Conservation (phyloP, 352 stramenopile species). For the Globisporangium sylvaticum region DNA sequence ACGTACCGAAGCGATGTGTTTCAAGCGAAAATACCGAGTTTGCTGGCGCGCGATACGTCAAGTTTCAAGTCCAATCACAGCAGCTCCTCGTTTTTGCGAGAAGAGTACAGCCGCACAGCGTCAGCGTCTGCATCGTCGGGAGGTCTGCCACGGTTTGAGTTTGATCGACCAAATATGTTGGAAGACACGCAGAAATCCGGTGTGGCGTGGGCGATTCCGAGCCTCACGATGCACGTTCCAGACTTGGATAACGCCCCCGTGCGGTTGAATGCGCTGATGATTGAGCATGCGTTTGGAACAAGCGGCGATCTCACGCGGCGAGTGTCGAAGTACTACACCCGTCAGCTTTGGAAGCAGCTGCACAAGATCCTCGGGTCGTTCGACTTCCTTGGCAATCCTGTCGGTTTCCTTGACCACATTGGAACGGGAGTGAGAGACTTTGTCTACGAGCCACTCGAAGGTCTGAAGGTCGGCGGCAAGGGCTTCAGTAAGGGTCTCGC, state of each 20-base stretch:
- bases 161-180: constrained; percentile 18
- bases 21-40: constrained; percentile 47
- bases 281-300: constrained; percentile 88
- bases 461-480: constrained; percentile 85
- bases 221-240: constrained; percentile 82
- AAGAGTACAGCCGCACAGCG: constrained; percentile 37
- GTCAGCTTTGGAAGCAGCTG: constrained; percentile 86
- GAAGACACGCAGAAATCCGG: constrained; percentile 45
- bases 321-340: constrained; percentile 89
- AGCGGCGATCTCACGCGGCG: constrained; percentile 74
- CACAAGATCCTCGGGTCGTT: constrained; percentile 88
- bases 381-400: constrained; percentile 86
- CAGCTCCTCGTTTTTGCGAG: constrained; percentile 10
- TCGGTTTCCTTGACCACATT: constrained; percentile 92
- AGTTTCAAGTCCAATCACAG: constrained; percentile 32
- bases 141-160: constrained; percentile 25
- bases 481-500: constrained; percentile 83
- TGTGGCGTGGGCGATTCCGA: constrained; percentile 78
- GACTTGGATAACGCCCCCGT: constrained; percentile 88
- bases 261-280: constrained; percentile 83
- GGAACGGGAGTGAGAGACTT: constrained; percentile 94
- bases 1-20: constrained; percentile 87
- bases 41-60: constrained; percentile 53
- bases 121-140: constrained; percentile 27
- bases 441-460: constrained; percentile 95